A percentile compares a stretch with the other conserved stretches of the same genome.
Evolutionary conservation across 768 basidiomycete genomes (phyloP).

Genomic region (Gloeopeniophorella convolvens): DNA sequence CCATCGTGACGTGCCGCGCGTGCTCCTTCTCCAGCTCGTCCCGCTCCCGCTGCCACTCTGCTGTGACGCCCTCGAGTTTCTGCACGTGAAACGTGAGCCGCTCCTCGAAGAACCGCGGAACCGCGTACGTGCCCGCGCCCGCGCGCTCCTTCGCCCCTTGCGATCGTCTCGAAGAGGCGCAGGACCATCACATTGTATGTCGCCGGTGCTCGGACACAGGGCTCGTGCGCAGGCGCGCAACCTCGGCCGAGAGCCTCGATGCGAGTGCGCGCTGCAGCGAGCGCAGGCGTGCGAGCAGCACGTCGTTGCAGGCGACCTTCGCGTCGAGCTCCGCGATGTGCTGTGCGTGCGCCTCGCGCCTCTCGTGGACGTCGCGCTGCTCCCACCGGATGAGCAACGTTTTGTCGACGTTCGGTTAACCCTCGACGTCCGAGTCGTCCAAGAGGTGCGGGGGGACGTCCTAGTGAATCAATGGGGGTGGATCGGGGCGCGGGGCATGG

Average conservation of each 20-base stretch:
- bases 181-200: conserved; percentile 93
- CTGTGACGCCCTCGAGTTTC: conserved; percentile 60
- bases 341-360: conserved; percentile 75
- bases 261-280: conserved; percentile 48
- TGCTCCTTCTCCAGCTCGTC: conserved; percentile 63
- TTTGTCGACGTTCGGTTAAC: conserved; percentile 97
- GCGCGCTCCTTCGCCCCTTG: conserved; percentile 59
- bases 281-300: conserved; percentile 67
- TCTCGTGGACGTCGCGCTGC: conserved; percentile 97
- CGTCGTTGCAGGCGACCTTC: conserved; percentile 79
- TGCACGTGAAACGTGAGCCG: conserved; percentile 60
- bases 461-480: conserved; percentile 3
- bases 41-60: conserved; percentile 54
- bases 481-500: too few species aligned
- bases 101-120: conserved; percentile 50
- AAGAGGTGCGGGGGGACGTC: conserved; percentile 58
- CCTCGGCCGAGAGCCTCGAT: conserved; percentile 59
- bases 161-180: conserved; percentile 65
- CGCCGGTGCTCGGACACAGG: conserved; percentile 74
- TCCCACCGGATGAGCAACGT: conserved; percentile 91
- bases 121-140: conserved; percentile 48
- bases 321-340: conserved; percentile 66
- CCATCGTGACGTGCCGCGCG: conserved; percentile 89
- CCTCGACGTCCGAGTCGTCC: conserved; percentile 98
- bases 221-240: conserved; percentile 65